A percentile compares a stretch with the other conserved stretches of the same genome.
Evolutionary conservation across 495 filamentous ascomycete genomes (phyloP).

Genomic region (Hyaloscypha bicolor): DNA sequence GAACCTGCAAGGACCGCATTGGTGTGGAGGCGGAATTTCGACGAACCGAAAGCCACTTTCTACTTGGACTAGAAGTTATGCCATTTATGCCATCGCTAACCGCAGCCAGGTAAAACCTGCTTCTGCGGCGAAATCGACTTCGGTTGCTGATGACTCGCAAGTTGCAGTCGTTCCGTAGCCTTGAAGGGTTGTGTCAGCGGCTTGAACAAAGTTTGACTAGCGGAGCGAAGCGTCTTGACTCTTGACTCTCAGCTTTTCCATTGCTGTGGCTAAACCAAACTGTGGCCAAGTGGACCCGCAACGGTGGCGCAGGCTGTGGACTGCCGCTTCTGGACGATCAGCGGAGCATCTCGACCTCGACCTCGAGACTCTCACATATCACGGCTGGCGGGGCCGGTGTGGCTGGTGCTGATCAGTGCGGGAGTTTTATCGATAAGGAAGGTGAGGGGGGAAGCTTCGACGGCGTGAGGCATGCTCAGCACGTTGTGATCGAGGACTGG

Average conservation of each 20-base stretch:
- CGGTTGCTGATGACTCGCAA: too few species aligned
- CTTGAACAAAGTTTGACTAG: constrained; percentile 9
- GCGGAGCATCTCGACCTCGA: too few species aligned
- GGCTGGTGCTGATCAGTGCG: background rate
- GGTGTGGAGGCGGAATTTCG: background rate
- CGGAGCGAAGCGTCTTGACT: constrained; percentile 3
- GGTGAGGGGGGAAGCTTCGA: background rate
- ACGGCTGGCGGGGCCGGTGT: background rate
- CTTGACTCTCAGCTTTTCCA: background rate
- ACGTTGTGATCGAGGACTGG: background rate
- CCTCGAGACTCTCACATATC: background rate
- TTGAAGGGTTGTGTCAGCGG: background rate
- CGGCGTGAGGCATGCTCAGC: background rate
- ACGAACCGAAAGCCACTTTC: background rate
- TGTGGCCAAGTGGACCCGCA: background rate
- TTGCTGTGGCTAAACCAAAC: background rate
- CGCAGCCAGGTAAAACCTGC: too few species aligned
- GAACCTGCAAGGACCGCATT: background rate
- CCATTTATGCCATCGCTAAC: too few species aligned
- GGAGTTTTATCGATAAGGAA: background rate
- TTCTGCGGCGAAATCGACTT: too few species aligned
- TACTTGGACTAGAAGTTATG: too few species aligned
- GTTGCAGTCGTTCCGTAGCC: background rate
- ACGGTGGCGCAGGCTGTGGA: background rate
- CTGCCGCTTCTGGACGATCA: background rate